Conservation (phyloP, 2,329 filamentous ascomycete genomes). For the Madurella mycetomatis region DNA sequence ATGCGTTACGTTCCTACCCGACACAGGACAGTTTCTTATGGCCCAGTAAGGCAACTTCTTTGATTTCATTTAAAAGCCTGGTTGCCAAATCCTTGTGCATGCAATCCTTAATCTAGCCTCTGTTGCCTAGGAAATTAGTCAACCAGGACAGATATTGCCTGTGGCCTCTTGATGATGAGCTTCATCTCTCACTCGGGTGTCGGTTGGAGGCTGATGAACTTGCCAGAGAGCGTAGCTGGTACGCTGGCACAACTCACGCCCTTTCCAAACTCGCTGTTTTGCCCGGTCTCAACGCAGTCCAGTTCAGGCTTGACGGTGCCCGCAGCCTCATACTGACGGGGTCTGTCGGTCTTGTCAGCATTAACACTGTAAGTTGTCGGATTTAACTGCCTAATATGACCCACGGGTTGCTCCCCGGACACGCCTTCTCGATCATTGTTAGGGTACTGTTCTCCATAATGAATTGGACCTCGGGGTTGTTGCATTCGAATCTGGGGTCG, state of each 20-base stretch:
- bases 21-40: too few species aligned
- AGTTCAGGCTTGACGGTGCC: slow-evolving; percentile 18
- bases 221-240: slow-evolving; percentile 4
- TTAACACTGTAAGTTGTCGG: neutral
- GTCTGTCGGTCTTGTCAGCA: slow-evolving; percentile 7
- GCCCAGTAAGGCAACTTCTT: too few species aligned
- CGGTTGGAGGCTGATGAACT: slow-evolving; percentile 24
- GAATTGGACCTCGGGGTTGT: slow-evolving; percentile 39
- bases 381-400: neutral
- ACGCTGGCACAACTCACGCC: slow-evolving; percentile 15
- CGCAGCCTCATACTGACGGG: slow-evolving; percentile 16
- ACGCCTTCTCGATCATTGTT: slow-evolving; percentile 44
- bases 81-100: too few species aligned
- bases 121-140: too few species aligned
- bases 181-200: slow-evolving; percentile 8
- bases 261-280: slow-evolving; percentile 12
- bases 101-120: too few species aligned
- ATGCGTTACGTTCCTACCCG: too few species aligned
- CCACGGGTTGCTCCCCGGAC: slow-evolving; percentile 29
- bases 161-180: neutral
- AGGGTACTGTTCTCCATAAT: slow-evolving; percentile 37
- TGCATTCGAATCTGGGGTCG: slow-evolving; percentile 40
- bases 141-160: too few species aligned
- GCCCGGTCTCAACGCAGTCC: slow-evolving; percentile 11
- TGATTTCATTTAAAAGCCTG: too few species aligned